Percentiles rank a stretch among this genome's conserved stretches.
Conservation (phyloP, 345 rosid genomes). For the Lumnitzera racemosa region DNA sequence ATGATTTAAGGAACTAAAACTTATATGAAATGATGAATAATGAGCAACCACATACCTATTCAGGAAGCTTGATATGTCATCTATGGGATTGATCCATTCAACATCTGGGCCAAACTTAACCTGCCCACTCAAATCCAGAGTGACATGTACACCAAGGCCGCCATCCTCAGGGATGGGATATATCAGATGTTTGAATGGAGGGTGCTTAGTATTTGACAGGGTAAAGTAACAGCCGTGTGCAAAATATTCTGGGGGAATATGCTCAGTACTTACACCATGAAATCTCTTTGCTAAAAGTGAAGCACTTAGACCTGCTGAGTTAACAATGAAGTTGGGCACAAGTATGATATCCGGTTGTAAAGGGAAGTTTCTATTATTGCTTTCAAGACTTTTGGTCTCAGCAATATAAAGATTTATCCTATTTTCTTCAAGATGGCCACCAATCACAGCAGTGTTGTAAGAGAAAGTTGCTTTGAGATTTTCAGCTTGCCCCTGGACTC, state of each 20-base stretch:
- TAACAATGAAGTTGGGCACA: conserved; percentile 58
- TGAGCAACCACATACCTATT: conserved; percentile 34
- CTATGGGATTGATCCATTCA: conserved; percentile 65
- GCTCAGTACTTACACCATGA: conserved; percentile 29
- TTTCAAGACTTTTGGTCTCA: conserved; percentile 38
- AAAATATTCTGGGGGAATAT: conserved; percentile 48
- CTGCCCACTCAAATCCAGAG: conserved; percentile 78
- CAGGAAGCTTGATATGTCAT: conserved; percentile 63
- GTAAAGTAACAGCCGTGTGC: conserved; percentile 88
- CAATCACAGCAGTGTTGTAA: conserved; percentile 61
- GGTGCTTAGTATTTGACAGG: conserved; percentile 36
- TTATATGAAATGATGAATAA: conserved; percentile 2
- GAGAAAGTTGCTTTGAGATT: conserved; percentile 55
- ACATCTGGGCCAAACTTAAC: conserved; percentile 96
- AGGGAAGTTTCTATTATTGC: conserved; percentile 25
- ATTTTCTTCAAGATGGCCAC: conserved; percentile 52
- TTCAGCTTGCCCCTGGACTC: conserved; percentile 86
- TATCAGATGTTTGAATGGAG: conserved; percentile 62
- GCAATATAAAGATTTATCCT: conserved; percentile 42
- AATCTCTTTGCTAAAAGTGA: conserved; percentile 61
- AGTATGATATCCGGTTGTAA: conserved; percentile 49
- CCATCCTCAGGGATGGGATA: conserved; percentile 92
- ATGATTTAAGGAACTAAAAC: not conserved
- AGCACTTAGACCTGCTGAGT: conserved; percentile 82
- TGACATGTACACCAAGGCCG: conserved; percentile 88